phyloP scores from a whole-genome alignment of 2,329 filamentous ascomycete genomes.

The Stachybotrys echinatus region DNA sequence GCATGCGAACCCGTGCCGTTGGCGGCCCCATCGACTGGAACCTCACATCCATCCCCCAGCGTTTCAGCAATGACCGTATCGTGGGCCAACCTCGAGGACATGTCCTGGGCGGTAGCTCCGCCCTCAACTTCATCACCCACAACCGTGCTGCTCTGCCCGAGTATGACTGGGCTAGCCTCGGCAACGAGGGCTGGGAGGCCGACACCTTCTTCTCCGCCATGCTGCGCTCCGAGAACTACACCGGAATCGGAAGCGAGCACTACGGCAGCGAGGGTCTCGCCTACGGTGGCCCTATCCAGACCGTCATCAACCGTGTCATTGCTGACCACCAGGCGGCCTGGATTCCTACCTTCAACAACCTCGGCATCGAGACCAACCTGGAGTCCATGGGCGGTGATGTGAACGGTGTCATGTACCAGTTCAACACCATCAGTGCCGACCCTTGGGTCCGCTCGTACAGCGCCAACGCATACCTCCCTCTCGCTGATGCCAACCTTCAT shows the following conservation, averaged over 20 bases:
- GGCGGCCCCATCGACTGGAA: constrained; percentile 35
- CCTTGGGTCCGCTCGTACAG: neutral
- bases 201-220: constrained; percentile 13
- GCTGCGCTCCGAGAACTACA: constrained; percentile 38
- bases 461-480: constrained; percentile 35
- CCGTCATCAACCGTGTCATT: constrained; percentile 29
- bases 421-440: neutral
- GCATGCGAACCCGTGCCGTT: constrained; percentile 26
- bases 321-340: constrained; percentile 36
- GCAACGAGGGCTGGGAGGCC: constrained; percentile 56
- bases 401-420: constrained; percentile 2
- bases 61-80: constrained; percentile 28
- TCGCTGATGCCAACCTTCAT: constrained; percentile 32
- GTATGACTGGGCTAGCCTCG: constrained; percentile 51
- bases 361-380: constrained; percentile 32
- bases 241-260: neutral
- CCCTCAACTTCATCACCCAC: constrained; percentile 55
- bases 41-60: constrained; percentile 32
- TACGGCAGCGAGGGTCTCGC: neutral
- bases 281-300: neutral
- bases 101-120: constrained; percentile 58
- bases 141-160: constrained; percentile 40
- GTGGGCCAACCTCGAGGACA: constrained; percentile 37
- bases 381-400: constrained; percentile 1
- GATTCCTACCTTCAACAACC: constrained; percentile 38